phyloP scores from a whole-genome alignment of 768 basidiomycete species.

The Ramaria rubella region DNA sequence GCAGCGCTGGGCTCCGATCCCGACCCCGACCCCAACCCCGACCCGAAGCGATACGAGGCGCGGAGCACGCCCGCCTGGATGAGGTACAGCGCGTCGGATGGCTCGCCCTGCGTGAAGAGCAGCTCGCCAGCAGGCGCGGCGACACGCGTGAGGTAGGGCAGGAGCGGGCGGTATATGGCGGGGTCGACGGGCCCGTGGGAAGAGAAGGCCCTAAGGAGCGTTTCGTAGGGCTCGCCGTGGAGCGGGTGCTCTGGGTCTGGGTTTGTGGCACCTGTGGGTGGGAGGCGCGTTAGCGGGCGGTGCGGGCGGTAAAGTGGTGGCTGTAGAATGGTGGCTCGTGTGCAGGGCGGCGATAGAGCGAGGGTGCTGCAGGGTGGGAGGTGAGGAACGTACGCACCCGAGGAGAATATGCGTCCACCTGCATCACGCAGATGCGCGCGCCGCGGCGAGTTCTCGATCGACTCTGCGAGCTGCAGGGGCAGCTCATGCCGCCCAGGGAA shows the following conservation, averaged over 20 bases:
- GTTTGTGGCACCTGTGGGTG: slow-evolving; percentile 15
- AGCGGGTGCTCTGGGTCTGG: slow-evolving; percentile 28
- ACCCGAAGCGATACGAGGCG: slow-evolving; percentile 74
- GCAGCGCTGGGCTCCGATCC: too few relatives aligned
- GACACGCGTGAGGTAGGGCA: slow-evolving; percentile 64
- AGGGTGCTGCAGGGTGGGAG: too few relatives aligned
- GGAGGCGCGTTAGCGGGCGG: slow-evolving; percentile 15
- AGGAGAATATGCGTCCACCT: slow-evolving; percentile 63
- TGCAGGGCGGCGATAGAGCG: too few relatives aligned
- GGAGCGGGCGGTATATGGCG: slow-evolving; percentile 54
- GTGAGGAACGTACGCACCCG: slow-evolving; percentile 34
- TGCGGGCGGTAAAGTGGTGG: not conserved
- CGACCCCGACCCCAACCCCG: too few relatives aligned
- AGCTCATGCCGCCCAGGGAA: slow-evolving; percentile 53
- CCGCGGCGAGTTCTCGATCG: slow-evolving; percentile 57
- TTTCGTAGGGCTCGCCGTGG: slow-evolving; percentile 56
- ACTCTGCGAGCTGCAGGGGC: slow-evolving; percentile 42
- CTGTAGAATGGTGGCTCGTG: not conserved
- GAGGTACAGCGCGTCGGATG: slow-evolving; percentile 78
- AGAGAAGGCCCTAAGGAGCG: slow-evolving; percentile 73
- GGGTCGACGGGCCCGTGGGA: slow-evolving; percentile 56
- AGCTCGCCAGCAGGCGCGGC: slow-evolving; percentile 49
- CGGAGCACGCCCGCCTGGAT: slow-evolving; percentile 82
- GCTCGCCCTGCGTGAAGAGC: slow-evolving; percentile 74
- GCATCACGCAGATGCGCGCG: slow-evolving; percentile 61